Conservation (phyloP, 108 stramenopile species). For the Nitzschia palea region DNA sequence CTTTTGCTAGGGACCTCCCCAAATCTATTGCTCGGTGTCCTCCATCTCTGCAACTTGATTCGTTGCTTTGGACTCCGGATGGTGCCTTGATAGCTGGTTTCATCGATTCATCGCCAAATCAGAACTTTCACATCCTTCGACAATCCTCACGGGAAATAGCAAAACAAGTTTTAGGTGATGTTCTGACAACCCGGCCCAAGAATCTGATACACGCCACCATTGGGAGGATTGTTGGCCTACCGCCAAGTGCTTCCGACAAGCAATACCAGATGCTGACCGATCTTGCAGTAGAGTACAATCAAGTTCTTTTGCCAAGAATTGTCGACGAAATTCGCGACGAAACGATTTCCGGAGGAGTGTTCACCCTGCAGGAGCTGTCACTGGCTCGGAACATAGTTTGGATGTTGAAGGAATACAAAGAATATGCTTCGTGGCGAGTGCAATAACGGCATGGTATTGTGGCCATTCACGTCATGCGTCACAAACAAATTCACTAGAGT, state of each 20-base stretch:
- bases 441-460: no score
- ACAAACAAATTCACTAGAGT: no score
- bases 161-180: not conserved
- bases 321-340: not conserved
- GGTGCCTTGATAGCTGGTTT: slow-evolving; percentile 34
- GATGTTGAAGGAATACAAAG: slow-evolving; percentile 7
- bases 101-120: not conserved
- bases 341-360: not conserved
- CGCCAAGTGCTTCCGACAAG: not conserved
- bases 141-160: not conserved
- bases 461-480: no score
- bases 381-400: not conserved
- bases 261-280: not conserved
- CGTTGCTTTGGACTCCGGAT: slow-evolving; percentile 25
- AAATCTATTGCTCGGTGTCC: not conserved
- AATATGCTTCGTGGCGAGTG: not conserved
- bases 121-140: not conserved
- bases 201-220: slow-evolving; percentile 5
- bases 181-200: slow-evolving; percentile 5
- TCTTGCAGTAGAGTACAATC: not conserved
- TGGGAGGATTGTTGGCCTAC: slow-evolving; percentile 1
- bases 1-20: not conserved
- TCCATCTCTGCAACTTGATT: slow-evolving; percentile 3
- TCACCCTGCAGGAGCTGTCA: not conserved
- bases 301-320: not conserved